Percentiles rank a stretch among this genome's conserved stretches.
Conservation (phyloP, 371 early-diverging fungal genomes). For the Gilbertella persicaria region DNA sequence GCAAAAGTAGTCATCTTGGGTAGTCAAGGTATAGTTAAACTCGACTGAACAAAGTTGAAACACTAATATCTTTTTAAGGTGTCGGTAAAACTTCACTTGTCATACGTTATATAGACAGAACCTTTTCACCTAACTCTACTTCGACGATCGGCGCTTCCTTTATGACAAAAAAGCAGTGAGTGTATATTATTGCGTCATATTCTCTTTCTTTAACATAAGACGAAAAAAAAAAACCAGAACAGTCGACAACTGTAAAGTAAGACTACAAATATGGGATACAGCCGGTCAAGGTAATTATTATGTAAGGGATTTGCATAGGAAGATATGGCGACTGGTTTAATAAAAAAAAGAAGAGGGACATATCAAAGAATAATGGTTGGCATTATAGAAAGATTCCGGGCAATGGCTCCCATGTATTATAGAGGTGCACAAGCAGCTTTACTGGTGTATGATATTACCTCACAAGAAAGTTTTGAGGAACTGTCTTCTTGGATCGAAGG, state of each 20-base stretch:
- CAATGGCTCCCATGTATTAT: constrained; percentile 81
- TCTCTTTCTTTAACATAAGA: too few relatives aligned
- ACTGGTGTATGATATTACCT: constrained; percentile 67
- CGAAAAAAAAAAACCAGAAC: constrained; percentile 37
- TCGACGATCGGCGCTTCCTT: constrained; percentile 86
- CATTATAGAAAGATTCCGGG: constrained; percentile 58
- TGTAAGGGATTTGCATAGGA: too few relatives aligned
- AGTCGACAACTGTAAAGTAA: constrained; percentile 68
- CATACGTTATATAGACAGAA: constrained; percentile 77
- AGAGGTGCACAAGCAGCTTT: constrained; percentile 75
- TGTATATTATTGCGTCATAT: constrained; percentile 4
- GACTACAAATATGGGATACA: constrained; percentile 74
- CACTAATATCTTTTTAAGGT: constrained; percentile 37
- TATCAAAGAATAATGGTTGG: too few relatives aligned
- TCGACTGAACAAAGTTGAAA: constrained; percentile 4
- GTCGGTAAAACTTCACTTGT: constrained; percentile 85
- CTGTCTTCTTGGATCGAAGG: constrained; percentile 70
- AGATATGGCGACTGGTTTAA: not conserved
- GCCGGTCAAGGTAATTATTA: constrained; percentile 62
- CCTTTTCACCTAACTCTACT: constrained; percentile 78
- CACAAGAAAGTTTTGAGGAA: constrained; percentile 61
- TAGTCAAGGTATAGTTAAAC: constrained; percentile 57
- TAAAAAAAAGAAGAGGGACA: too few relatives aligned
- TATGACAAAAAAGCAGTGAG: constrained; percentile 75
- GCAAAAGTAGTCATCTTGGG: constrained; percentile 80